Conservation (phyloP, 495 filamentous ascomycete species). For the Letharia lupina region DNA sequence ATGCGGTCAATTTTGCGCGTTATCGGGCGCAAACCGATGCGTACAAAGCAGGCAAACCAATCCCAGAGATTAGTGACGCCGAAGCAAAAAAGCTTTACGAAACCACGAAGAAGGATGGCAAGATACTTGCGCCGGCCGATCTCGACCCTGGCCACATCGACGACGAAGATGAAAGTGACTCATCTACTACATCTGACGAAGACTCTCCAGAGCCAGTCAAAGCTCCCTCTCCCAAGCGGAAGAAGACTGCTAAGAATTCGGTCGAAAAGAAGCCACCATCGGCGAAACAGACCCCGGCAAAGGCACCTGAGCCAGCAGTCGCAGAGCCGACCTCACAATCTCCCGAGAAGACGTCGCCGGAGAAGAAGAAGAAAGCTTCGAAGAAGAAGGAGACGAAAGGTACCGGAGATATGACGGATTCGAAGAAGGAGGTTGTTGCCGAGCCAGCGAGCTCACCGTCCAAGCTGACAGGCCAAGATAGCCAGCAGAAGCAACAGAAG, state of each 20-base stretch:
- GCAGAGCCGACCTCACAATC: conserved; percentile 26
- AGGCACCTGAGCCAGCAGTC: conserved; percentile 25
- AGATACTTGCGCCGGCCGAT: conserved; percentile 43
- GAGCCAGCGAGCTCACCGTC: conserved; percentile 46
- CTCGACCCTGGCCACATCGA: conserved; percentile 49
- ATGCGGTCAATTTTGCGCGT: conserved; percentile 64
- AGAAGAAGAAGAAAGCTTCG: conserved; percentile 34
- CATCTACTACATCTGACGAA: conserved; percentile 31
- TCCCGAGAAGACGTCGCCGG: conserved; percentile 32
- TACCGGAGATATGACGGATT: conserved; percentile 30
- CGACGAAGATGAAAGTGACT: conserved; percentile 28
- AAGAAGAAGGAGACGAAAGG: conserved; percentile 40
- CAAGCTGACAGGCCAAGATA: conserved; percentile 28
- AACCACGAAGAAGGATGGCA: conserved; percentile 41
- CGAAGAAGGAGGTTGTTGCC: conserved; percentile 35
- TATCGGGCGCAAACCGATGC: conserved; percentile 65
- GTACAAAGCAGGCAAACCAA: conserved; percentile 51
- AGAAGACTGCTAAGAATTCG: conserved; percentile 38
- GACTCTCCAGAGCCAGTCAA: conserved; percentile 44
- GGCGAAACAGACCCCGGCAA: conserved; percentile 24
- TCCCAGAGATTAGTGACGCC: conserved; percentile 43
- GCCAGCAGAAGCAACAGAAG: conserved; percentile 32
- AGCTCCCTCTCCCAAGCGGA: conserved; percentile 49
- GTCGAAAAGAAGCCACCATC: conserved; percentile 26
- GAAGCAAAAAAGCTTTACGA: conserved; percentile 56